phyloP scores from a whole-genome alignment of 2,329 filamentous ascomycete genomes.

The Dothideomycetes sp. region DNA sequence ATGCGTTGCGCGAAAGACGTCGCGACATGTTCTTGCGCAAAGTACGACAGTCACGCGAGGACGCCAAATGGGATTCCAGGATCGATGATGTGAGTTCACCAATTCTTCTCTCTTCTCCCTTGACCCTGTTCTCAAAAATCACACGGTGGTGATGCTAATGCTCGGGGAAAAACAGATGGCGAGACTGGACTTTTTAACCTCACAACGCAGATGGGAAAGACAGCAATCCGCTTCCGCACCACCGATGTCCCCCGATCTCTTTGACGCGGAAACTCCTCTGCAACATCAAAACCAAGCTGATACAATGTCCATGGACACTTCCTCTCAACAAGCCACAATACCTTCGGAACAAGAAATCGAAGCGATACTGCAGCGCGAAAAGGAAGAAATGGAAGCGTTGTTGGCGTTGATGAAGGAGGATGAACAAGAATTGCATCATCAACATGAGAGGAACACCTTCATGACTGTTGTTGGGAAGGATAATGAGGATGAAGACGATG shows the following conservation, averaged over 20 bases:
- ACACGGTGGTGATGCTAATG: not conserved
- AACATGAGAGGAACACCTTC: slow-evolving; percentile 15
- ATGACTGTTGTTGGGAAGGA: slow-evolving; percentile 33
- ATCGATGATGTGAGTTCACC: slow-evolving; percentile 35
- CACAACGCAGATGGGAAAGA: slow-evolving; percentile 37
- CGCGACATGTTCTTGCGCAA: slow-evolving; percentile 61
- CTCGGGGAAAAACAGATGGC: slow-evolving; percentile 39
- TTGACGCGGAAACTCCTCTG: slow-evolving; percentile 22
- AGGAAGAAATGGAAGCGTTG: slow-evolving; percentile 37
- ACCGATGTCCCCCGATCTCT: slow-evolving; percentile 14
- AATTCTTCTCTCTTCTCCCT: not conserved
- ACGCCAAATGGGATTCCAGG: slow-evolving; percentile 36
- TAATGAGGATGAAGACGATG: too few relatives aligned
- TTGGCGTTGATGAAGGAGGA: slow-evolving; percentile 33
- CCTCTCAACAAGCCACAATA: slow-evolving; percentile 16
- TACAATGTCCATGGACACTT: too few relatives aligned
- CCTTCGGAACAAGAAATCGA: slow-evolving; percentile 27
- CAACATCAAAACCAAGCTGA: too few relatives aligned
- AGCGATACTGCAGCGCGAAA: slow-evolving; percentile 33
- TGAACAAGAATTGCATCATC: slow-evolving; percentile 23
- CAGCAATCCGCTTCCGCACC: slow-evolving; percentile 35
- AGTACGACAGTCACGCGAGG: slow-evolving; percentile 36
- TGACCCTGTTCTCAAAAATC: not conserved
- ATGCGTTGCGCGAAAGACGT: slow-evolving; percentile 55
- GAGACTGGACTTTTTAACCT: slow-evolving; percentile 36